These are phyloP conservation scores for Gracilariopsis chorda DNA, from an alignment of 23 red algal species.

Conservation along the genomic window DNA sequence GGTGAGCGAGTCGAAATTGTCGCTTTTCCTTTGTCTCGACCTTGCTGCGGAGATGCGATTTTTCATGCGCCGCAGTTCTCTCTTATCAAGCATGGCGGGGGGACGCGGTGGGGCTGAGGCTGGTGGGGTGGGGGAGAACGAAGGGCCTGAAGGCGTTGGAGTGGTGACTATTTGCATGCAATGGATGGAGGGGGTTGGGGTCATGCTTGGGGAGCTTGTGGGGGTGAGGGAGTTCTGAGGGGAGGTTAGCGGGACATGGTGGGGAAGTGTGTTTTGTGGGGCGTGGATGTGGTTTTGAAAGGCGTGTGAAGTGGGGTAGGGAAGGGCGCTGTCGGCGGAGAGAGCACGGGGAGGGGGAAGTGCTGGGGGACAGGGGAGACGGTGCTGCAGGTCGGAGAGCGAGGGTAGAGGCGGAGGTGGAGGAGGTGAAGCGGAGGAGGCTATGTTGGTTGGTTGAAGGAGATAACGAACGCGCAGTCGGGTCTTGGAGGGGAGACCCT, in stretches of 20 bases:
- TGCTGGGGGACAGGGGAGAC: not conserved
- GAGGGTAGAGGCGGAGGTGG: not conserved
- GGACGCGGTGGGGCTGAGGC: not conserved
- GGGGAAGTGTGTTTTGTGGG: not conserved
- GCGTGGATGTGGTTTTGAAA: not conserved
- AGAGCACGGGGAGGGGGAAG: constrained; percentile 1
- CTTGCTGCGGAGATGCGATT: constrained; percentile 41
- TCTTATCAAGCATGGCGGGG: constrained; percentile 9
- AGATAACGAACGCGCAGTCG: not conserved
- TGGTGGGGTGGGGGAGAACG: not conserved
- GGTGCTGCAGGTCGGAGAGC: constrained; percentile 10
- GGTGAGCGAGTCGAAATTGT: constrained; percentile 28
- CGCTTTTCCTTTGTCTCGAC: constrained; percentile 28
- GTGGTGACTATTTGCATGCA: too few relatives aligned
- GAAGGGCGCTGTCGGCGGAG: constrained; percentile 19
- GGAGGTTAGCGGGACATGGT: not conserved
- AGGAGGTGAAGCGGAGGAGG: not conserved
- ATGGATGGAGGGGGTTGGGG: not conserved
- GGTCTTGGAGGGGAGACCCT: not conserved
- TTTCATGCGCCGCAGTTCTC: constrained; percentile 48
- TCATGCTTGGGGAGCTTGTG: not conserved
- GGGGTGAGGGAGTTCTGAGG: not conserved
- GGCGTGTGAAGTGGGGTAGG: not conserved
- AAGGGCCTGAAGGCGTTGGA: not conserved
- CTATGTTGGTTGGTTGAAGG: not conserved